A percentile compares a stretch with the other conserved stretches of the same genome.
Conservation (phyloP, 768 basidiomycete genomes). For the Kwoniella sp. region DNA sequence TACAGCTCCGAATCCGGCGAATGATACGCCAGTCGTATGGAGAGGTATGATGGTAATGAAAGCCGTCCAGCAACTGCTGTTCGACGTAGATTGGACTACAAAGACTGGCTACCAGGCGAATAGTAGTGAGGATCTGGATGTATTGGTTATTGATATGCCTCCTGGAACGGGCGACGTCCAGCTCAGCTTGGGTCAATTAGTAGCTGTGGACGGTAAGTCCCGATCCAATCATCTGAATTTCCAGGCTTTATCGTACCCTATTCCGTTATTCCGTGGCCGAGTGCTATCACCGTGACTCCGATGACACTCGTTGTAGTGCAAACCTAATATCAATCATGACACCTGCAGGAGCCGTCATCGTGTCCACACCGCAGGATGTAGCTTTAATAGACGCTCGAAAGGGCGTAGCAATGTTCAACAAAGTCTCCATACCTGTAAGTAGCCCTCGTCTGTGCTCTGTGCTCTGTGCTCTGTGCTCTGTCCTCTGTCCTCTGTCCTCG, state of each 20-base stretch:
- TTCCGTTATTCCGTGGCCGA: too few relatives aligned
- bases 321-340: too few relatives aligned
- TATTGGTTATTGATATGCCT: constrained; percentile 92
- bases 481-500: too few relatives aligned
- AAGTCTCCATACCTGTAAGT: constrained; percentile 80
- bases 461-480: too few relatives aligned
- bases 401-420: constrained; percentile 88
- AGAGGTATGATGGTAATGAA: constrained; percentile 98
- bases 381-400: constrained; percentile 88
- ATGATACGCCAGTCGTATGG: constrained; percentile 86
- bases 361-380: constrained; percentile 94
- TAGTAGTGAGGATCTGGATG: constrained; percentile 63
- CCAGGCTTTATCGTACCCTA: too few relatives aligned
- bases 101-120: constrained; percentile 14
- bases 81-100: constrained; percentile 85
- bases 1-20: constrained; percentile 60
- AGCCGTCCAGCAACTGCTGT: constrained; percentile 90
- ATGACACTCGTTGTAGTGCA: too few relatives aligned
- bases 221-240: too few relatives aligned
- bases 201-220: constrained; percentile 76
- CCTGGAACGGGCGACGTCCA: constrained; percentile 97
- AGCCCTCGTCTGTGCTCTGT: too few relatives aligned
- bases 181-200: constrained; percentile 84
- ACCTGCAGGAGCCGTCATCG: constrained; percentile 77
- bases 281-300: too few relatives aligned